Evolutionary conservation across 2,329 filamentous ascomycete species (phyloP).

Genomic region (Venturia pyrina): DNA sequence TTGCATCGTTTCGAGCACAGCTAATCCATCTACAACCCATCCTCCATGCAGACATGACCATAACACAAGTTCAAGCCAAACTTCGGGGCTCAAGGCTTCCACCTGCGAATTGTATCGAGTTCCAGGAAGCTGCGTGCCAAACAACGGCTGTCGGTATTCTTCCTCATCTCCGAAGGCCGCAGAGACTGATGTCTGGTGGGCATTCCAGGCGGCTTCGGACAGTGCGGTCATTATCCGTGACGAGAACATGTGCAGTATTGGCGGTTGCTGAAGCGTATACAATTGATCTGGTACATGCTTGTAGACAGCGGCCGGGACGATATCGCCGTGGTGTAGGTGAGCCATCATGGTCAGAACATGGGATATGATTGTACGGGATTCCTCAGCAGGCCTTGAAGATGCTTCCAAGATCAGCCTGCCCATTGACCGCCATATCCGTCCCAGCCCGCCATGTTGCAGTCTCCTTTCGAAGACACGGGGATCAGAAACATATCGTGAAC

Average conservation of each 20-base stretch:
- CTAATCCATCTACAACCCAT: slow-evolving; percentile 34
- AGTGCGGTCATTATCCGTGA: slow-evolving; percentile 39
- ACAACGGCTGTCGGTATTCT: neutral
- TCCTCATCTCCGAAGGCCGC: slow-evolving; percentile 17
- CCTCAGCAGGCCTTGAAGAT: slow-evolving; percentile 16
- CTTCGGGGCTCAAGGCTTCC: slow-evolving; percentile 33
- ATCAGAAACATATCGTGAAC: neutral
- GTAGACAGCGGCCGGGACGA: slow-evolving; percentile 38
- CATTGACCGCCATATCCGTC: slow-evolving; percentile 36
- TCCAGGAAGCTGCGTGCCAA: neutral
- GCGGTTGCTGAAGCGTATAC: slow-evolving; percentile 35
- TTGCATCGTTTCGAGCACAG: slow-evolving; percentile 27
- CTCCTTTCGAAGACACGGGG: slow-evolving; percentile 13
- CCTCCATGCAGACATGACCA: slow-evolving; percentile 41
- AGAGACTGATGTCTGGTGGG: slow-evolving; percentile 28
- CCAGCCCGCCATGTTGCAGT: slow-evolving; percentile 28
- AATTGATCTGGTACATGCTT: slow-evolving; percentile 24
- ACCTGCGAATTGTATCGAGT: slow-evolving; percentile 26
- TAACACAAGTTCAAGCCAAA: slow-evolving; percentile 43
- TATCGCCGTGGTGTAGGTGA: slow-evolving; percentile 35
- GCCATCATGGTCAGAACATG: slow-evolving; percentile 39
- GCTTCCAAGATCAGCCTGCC: slow-evolving; percentile 35
- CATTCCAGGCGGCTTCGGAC: slow-evolving; percentile 40
- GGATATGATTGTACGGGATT: slow-evolving; percentile 26
- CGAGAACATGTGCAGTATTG: slow-evolving; percentile 37